Percentiles rank a stretch among this genome's conserved stretches.
Conservation (phyloP, 768 basidiomycete genomes). For the Fibroporia radiculosa region DNA sequence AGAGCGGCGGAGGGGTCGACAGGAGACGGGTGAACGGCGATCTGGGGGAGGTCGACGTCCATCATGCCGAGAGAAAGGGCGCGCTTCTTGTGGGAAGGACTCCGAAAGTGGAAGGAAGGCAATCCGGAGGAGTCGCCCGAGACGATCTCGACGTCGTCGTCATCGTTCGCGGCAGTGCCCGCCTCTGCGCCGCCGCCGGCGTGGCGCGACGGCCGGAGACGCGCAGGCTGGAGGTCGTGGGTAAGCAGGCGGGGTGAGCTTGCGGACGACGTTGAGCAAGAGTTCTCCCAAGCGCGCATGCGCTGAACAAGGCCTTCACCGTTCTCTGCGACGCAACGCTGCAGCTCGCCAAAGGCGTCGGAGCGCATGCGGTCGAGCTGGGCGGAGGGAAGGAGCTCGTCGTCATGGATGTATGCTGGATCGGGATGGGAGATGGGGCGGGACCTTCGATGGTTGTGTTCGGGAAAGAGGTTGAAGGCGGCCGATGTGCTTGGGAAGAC, state of each 20-base stretch:
- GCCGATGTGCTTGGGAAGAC: conserved; percentile 22
- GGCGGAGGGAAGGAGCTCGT: conserved; percentile 9
- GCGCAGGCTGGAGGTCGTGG: neutral
- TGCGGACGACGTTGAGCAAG: conserved; percentile 28
- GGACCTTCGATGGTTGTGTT: conserved; percentile 8
- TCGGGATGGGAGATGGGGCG: conserved; percentile 3
- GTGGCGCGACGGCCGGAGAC: conserved; percentile 1
- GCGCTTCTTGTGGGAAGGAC: conserved; percentile 28
- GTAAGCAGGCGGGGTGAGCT: neutral
- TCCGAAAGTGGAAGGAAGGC: conserved; percentile 2
- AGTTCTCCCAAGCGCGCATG: conserved; percentile 66
- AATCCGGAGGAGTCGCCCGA: conserved; percentile 27
- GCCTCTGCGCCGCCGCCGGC: neutral
- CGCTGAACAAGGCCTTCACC: conserved; percentile 63
- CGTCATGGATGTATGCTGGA: conserved; percentile 2
- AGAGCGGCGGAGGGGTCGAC: conserved; percentile 18
- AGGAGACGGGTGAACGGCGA: conserved; percentile 6
- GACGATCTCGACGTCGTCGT: conserved; percentile 54
- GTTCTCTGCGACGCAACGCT: conserved; percentile 50
- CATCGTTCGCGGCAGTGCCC: conserved; percentile 19
- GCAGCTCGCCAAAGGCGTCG: conserved; percentile 59
- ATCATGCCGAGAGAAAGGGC: conserved; percentile 38
- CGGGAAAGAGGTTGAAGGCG: conserved; percentile 27
- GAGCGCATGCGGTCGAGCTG: conserved; percentile 45
- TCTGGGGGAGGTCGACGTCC: conserved; percentile 27